phyloP scores from a whole-genome alignment of 1,284 basidiomycete species.

The Puccinia polysora region DNA sequence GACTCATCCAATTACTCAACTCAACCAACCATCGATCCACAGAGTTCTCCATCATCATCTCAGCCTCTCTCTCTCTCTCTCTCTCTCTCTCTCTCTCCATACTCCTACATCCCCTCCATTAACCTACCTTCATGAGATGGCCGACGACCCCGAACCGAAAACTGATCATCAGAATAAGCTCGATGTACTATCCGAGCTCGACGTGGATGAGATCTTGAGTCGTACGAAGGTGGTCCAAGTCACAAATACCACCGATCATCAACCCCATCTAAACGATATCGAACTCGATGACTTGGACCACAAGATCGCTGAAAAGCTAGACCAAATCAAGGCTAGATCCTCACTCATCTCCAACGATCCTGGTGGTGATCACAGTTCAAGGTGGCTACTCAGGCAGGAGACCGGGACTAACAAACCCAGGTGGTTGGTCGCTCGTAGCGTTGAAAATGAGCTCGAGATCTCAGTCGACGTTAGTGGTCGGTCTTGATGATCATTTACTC shows the following conservation, averaged over 20 bases:
- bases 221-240: constrained; percentile 12
- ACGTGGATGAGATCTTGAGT: constrained; percentile 27
- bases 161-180: not conserved
- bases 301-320: constrained; percentile 22
- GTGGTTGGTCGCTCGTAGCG: constrained; percentile 21
- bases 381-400: constrained; percentile 29
- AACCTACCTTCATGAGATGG: too few species aligned
- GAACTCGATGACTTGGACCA: constrained; percentile 32
- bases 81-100: too few species aligned
- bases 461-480: constrained; percentile 19
- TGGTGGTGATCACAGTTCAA: constrained; percentile 2
- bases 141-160: not conserved
- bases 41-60: too few species aligned
- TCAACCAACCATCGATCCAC: too few species aligned
- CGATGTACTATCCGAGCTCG: constrained; percentile 15
- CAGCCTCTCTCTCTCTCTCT: too few species aligned
- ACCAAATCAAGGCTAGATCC: constrained; percentile 21
- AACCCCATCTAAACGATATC: constrained; percentile 14
- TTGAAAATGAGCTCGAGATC: constrained; percentile 29
- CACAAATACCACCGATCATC: not conserved
- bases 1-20: too few species aligned
- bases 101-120: too few species aligned
- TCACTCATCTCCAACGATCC: not conserved
- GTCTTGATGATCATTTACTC: too few species aligned
- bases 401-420: constrained; percentile 5